Base-by-base conservation (phyloP, 108 stramenopile genomes). In the Discostella pseudostelligera region DNA sequence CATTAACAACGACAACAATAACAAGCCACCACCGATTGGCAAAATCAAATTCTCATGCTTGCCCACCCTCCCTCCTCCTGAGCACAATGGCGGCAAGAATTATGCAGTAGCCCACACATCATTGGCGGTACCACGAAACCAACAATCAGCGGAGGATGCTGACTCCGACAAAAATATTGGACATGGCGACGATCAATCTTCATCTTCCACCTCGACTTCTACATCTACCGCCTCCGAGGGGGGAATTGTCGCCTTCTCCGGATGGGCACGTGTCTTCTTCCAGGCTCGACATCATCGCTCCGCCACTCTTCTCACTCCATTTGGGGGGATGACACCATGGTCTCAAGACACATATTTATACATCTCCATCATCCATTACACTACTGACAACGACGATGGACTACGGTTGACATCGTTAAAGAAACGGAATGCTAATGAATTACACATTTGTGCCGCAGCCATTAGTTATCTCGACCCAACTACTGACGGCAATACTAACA, bases 241-340 rank as follows among this genome's bases (percentile, higher is more conserved):
- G 8, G 67, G 62, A 51, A 48, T 28, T 8, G 11, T 73, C 12
- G 72, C 67, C 22, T 73, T 73, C 58, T 37, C 58, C 19, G 72
- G 72, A 32, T 59, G 56, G 61, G 74, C 74, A 11, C 74, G 74
- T 16, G 67, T 76, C 56, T 76, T 70, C 46, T 76, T 76, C 46
- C 74, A 76, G 56, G 74, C 74, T 17, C 61, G 74, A 11, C 69
- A 76, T 65, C 69, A 76, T 35, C 69, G 62, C 40, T 26, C 61
- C 39, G 50, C 69, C 2, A 70, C 69, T 1, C 74, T 70, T 58
- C 48, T 76, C 20, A 49, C 53, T 10, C 26, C 37, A 32, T 32
- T 32, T 54, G 49, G 54, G 20, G 40, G 47, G 39, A 25, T 24
- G 42, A 64, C 60, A 35, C n/a, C 62, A n/a, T 16, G 67, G 1